Evolutionary conservation across 352 stramenopile species (phyloP).

Genomic region (Phytophthora quininea): DNA sequence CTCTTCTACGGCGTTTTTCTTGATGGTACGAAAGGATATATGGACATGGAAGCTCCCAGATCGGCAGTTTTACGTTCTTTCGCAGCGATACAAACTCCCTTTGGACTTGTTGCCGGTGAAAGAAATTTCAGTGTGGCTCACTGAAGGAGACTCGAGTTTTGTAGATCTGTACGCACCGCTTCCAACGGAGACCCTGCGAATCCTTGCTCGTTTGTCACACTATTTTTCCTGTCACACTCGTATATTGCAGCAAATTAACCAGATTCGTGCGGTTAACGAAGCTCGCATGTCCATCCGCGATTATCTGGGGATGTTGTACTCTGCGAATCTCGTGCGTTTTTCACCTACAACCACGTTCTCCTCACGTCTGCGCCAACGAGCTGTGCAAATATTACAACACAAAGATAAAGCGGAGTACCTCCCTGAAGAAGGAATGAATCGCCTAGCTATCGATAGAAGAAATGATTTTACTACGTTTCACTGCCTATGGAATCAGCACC

Average conservation of each 20-base stretch:
- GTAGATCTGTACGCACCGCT: constrained; percentile 45
- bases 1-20: constrained; percentile 17
- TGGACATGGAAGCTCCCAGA: constrained; percentile 39
- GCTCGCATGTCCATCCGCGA: constrained; percentile 34
- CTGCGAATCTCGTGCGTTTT: constrained; percentile 32
- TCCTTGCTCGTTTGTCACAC: constrained; percentile 37
- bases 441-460: too few relatives aligned
- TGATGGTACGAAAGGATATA: constrained; percentile 33
- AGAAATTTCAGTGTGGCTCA: constrained; percentile 37
- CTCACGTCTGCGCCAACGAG: constrained; percentile 28
- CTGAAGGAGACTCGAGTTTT: constrained; percentile 10
- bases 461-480: constrained; percentile 51
- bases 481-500: constrained; percentile 42
- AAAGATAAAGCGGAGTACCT: constrained; percentile 27
- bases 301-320: constrained; percentile 45
- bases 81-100: constrained; percentile 29
- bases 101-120: constrained; percentile 37
- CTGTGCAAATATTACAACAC: constrained; percentile 25
- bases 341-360: constrained; percentile 36
- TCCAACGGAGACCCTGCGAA: constrained; percentile 32
- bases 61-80: constrained; percentile 32
- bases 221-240: constrained; percentile 39
- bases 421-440: too few relatives aligned
- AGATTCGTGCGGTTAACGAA: constrained; percentile 39
- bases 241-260: constrained; percentile 29